Base-by-base conservation (phyloP, 1,139 yeast species). In the Geotrichum australiense region DNA sequence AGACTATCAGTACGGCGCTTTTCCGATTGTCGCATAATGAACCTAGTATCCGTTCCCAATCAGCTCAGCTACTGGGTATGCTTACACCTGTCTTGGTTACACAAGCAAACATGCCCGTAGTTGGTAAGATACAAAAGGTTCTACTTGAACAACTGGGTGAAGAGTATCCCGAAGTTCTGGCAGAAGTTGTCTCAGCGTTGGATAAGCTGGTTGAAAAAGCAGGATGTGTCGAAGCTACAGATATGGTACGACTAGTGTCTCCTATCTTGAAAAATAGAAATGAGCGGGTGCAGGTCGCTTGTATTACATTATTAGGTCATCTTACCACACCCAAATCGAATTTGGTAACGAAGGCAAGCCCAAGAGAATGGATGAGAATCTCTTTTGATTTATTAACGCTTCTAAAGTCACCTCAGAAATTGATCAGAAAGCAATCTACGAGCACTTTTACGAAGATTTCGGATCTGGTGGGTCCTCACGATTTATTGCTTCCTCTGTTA, bases 281-380 rank as follows among this genome's bases (percentile, higher is more conserved):
- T 54, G 96, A 84, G 49, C 83, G 83, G 50, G 98, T 93, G 1
- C 97, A 89, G 59, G 94, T 86, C 50, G 76, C 82, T 48, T 77
- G 93, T 14, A 82, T 91, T 33, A 76, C 73, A 40, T 66, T 91
- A 21, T 82, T 93, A 21, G 96, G 96, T 2, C 68, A 78, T 36
- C 82, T 91, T 42, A 96, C 97, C 0, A 76, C 73, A 42, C 72
- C 78, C 40, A 91, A 86, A n/a, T 79, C 95, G 0, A 94, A 85
- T 52, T 76, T 78, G 42, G 86, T 89, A 18, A 31, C 35, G 8
- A 31, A 31, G 12, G 35, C 35, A 4, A 79, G 89, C 39, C 94
- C 96, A 2, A 78, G 86, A 48, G 99, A 93, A 61, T 93, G 98
- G 98, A 86, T 91, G 94, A 72, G 98, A 48, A 85, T 91, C 23